phyloP scores from a whole-genome alignment of 495 filamentous ascomycete species.

The Pseudomonodictys pantanalensis region DNA sequence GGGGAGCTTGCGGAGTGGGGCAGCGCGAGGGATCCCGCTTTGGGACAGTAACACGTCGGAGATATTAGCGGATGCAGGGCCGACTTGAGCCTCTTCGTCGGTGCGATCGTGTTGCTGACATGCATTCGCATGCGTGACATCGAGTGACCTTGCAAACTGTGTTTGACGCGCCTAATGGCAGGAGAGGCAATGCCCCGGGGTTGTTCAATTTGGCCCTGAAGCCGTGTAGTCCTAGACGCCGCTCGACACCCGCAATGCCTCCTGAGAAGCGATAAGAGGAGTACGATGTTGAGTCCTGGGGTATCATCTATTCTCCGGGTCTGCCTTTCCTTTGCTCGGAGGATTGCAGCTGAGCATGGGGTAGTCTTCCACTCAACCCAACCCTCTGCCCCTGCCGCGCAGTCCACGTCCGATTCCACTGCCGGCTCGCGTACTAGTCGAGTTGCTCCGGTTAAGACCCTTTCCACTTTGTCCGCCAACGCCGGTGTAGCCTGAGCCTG shows the following conservation, averaged over 20 bases:
- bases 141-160: no score
- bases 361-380: neutral
- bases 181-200: no score
- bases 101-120: no score
- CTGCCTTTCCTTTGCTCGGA: neutral
- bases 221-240: no score
- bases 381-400: slow-evolving; percentile 19
- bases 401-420: slow-evolving; percentile 20
- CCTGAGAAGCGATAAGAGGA: no score
- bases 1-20: neutral
- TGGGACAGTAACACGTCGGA: neutral
- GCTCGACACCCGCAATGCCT: no score
- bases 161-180: no score
- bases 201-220: no score
- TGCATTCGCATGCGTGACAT: no score
- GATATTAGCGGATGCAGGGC: neutral
- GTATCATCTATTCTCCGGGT: no score
- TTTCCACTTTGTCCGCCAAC: slow-evolving; percentile 24
- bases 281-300: no score
- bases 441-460: slow-evolving; percentile 17
- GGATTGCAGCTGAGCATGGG: neutral
- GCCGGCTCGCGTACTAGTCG: slow-evolving; percentile 8
- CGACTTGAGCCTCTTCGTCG: no score
- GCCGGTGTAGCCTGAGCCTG: slow-evolving; percentile 12
- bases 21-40: neutral